phyloP scores from a whole-genome alignment of 257 asterid species.

The Solanum bukasovii region DNA sequence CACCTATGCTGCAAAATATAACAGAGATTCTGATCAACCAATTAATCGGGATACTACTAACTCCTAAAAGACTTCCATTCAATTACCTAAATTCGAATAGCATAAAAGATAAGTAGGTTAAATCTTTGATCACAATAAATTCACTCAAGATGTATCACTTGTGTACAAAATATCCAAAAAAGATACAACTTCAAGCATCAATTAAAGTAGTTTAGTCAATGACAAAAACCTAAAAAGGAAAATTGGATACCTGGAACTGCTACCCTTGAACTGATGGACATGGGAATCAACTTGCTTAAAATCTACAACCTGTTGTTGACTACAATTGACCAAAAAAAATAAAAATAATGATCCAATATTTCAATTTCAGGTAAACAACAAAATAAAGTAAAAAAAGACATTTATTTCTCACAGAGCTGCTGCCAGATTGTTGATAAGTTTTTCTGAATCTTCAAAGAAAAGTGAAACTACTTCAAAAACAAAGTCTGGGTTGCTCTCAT shows the following conservation, averaged over 20 bases:
- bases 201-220: neutral
- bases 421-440: conserved; percentile 45
- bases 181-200: neutral
- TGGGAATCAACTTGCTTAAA: conserved; percentile 60
- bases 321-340: neutral
- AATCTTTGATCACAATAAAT: neutral
- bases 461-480: conserved; percentile 62
- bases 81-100: neutral
- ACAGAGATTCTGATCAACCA: neutral
- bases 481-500: conserved; percentile 67
- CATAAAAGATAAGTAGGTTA: neutral
- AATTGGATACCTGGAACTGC: conserved; percentile 54
- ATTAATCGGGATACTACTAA: neutral
- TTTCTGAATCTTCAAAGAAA: conserved; percentile 70
- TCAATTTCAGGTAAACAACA: neutral
- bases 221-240: neutral
- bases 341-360: neutral
- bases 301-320: conserved; percentile 56
- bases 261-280: conserved; percentile 70
- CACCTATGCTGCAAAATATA: conserved; percentile 47
- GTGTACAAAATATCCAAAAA: neutral
- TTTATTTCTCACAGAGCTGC: conserved; percentile 37
- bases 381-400: neutral
- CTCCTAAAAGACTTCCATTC: neutral
- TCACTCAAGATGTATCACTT: neutral